A percentile compares a stretch with the other conserved stretches of the same genome.
phyloP scores from a whole-genome alignment of 164 flowering plant genomes.

The Liquidambar formosana region DNA sequence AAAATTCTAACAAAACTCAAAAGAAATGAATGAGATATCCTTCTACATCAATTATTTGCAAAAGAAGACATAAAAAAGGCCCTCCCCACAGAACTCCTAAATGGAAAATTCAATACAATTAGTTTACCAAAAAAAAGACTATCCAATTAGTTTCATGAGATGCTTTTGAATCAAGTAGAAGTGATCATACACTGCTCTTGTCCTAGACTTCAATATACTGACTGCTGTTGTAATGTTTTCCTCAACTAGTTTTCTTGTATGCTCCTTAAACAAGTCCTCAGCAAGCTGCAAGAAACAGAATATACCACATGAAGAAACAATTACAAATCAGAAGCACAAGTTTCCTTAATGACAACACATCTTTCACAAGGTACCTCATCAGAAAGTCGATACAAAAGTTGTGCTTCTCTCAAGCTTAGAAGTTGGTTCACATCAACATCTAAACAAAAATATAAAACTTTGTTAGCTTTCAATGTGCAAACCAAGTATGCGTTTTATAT shows the following conservation, averaged over 20 bases:
- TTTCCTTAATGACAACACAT: background rate
- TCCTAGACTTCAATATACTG: constrained; percentile 61
- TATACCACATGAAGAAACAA: constrained; percentile 3
- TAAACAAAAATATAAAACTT: constrained; percentile 17
- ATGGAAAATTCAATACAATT: background rate
- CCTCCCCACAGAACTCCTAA: background rate
- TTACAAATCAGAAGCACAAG: background rate
- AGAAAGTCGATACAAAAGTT: constrained; percentile 65
- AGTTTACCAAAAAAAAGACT: background rate
- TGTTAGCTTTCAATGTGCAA: background rate
- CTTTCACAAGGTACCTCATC: constrained; percentile 65
- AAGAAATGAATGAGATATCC: background rate
- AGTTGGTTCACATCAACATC: constrained; percentile 66
- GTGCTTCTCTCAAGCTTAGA: constrained; percentile 66
- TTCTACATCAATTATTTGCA: background rate
- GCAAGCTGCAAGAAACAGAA: constrained; percentile 68
- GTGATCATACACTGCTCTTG: constrained; percentile 58
- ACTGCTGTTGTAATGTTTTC: constrained; percentile 70
- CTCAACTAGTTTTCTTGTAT: constrained; percentile 73
- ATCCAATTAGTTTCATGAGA: background rate
- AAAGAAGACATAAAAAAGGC: too few relatives aligned
- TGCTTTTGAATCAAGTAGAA: background rate
- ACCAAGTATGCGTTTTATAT: background rate
- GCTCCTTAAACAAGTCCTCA: constrained; percentile 77
- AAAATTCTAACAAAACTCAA: background rate